These are phyloP conservation scores for Zychaea mexicana DNA, from an alignment of 371 early-diverging fungal genomes.

Conservation along the genomic window DNA sequence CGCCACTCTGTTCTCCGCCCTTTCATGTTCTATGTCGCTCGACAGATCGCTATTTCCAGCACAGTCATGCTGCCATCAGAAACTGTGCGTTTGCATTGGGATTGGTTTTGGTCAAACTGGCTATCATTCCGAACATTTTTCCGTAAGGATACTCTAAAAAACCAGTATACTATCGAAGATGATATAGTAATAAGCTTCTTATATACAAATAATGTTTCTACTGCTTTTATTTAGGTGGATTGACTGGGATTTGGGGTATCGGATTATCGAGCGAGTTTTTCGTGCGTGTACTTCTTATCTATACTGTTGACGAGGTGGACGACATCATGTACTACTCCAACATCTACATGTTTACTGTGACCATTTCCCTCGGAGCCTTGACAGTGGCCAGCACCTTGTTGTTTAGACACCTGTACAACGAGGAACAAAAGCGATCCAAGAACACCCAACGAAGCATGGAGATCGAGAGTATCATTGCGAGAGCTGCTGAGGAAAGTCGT, in stretches of 20 bases:
- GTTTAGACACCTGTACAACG: conserved; percentile 39
- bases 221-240: neutral
- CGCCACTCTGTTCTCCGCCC: conserved; percentile 31
- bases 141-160: conserved; percentile 10
- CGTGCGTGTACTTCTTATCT: conserved; percentile 38
- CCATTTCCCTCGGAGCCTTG: conserved; percentile 28
- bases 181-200: no score
- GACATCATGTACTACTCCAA: conserved; percentile 45
- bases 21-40: conserved; percentile 49
- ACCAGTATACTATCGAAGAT: no score
- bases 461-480: conserved; percentile 33
- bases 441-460: conserved; percentile 28
- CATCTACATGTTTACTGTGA: conserved; percentile 40
- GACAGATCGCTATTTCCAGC: conserved; percentile 39
- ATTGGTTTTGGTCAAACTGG: conserved; percentile 46
- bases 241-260: conserved; percentile 43
- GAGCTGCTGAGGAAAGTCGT: conserved; percentile 6
- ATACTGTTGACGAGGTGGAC: conserved; percentile 39
- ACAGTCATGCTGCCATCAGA: conserved; percentile 25
- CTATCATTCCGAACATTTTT: conserved; percentile 36
- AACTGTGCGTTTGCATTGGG: conserved; percentile 36
- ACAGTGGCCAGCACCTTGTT: conserved; percentile 31
- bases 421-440: conserved; percentile 31
- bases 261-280: conserved; percentile 50
- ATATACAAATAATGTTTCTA: no score